Evolutionary conservation across 164 flowering plant genomes (phyloP).

Genomic region (Chimonanthus salicifolius): DNA sequence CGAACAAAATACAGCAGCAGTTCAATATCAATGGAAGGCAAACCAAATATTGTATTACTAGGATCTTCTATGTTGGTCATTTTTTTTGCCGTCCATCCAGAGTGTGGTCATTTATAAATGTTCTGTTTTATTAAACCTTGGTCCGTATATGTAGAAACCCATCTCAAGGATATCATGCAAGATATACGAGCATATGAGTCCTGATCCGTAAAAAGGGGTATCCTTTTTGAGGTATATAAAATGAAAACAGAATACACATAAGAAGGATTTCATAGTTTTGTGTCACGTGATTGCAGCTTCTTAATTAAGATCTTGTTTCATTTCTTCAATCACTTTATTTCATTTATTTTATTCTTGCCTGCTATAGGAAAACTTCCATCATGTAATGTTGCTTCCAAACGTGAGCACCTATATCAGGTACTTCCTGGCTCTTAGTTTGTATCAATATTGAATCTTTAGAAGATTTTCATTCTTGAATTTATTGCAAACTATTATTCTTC

Average conservation of each 20-base stretch:
- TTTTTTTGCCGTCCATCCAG: not conserved
- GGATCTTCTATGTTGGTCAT: not conserved
- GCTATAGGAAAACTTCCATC: constrained; percentile 58
- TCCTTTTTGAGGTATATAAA: not conserved
- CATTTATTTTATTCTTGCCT: constrained; percentile 1
- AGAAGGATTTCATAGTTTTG: not conserved
- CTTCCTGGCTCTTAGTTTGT: not conserved
- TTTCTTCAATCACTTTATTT: not conserved
- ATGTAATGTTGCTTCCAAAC: constrained; percentile 76
- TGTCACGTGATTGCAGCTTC: not conserved
- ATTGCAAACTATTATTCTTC: not conserved
- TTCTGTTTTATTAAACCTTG: not conserved
- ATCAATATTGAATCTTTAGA: too few relatives aligned
- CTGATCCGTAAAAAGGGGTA: not conserved
- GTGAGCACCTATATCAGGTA: constrained; percentile 90
- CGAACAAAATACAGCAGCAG: not conserved
- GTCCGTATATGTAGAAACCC: not conserved
- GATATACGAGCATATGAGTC: not conserved
- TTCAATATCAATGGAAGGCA: not conserved
- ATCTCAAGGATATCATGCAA: not conserved
- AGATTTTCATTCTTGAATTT: too few relatives aligned
- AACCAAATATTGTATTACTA: not conserved
- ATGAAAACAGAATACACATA: not conserved
- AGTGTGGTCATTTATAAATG: not conserved
- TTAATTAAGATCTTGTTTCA: not conserved